These are phyloP conservation scores for Hansenula anomala DNA, from an alignment of 1,139 yeast genomes.

Conservation along the genomic window DNA sequence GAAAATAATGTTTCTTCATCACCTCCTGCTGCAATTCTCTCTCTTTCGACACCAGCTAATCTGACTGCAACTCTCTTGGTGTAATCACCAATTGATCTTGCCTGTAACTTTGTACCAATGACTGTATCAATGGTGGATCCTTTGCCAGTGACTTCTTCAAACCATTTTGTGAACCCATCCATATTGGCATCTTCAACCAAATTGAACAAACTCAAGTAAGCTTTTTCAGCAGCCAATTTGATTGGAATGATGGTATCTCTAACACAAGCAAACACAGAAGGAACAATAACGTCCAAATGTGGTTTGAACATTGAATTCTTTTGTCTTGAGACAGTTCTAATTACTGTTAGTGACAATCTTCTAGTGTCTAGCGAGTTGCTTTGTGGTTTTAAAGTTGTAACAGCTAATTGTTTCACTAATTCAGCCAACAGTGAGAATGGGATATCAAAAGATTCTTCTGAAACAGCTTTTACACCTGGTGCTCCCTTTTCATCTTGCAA, in stretches of 20 bases:
- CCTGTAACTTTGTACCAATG: conserved; percentile 46
- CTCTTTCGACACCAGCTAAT: conserved; percentile 81
- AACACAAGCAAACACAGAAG: conserved; percentile 76
- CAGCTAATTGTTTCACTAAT: conserved; percentile 47
- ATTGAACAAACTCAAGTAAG: conserved; percentile 67
- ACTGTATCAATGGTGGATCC: conserved; percentile 31
- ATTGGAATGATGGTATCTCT: conserved; percentile 86
- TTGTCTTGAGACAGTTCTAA: conserved; percentile 69
- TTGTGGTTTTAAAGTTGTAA: conserved; percentile 44
- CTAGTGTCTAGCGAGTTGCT: conserved; percentile 75
- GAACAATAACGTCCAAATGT: conserved; percentile 54
- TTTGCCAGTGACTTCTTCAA: conserved; percentile 20
- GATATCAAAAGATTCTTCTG: conserved; percentile 31
- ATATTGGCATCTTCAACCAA: conserved; percentile 69
- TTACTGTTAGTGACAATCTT: conserved; percentile 70
- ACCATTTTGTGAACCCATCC: conserved; percentile 58
- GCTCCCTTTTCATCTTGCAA: conserved; percentile 39
- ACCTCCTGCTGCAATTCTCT: conserved; percentile 85
- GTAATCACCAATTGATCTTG: conserved; percentile 81
- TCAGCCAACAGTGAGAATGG: conserved; percentile 32
- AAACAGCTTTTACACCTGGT: conserved; percentile 28
- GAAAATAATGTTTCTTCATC: conserved; percentile 82
- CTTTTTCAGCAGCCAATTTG: conserved; percentile 92
- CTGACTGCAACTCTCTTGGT: conserved; percentile 83
- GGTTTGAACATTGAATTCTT: conserved; percentile 49